These are phyloP conservation scores for Sclerotinia minor DNA, from an alignment of 2,329 filamentous ascomycete genomes.

Conservation along the genomic window DNA sequence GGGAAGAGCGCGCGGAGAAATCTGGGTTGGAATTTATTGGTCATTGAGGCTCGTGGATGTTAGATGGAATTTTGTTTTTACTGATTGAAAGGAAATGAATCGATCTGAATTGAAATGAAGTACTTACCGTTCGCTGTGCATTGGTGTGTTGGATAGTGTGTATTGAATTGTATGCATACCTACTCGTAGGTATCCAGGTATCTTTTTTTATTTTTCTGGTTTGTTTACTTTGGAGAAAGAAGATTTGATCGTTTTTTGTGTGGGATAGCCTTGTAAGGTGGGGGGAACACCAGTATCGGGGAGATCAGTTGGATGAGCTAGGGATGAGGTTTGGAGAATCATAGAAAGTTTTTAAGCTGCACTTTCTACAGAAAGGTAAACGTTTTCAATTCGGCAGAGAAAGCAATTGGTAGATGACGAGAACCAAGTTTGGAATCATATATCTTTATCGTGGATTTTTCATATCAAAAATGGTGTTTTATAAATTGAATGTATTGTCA, in stretches of 20 bases:
- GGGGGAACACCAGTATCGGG: neutral
- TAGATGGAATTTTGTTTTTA: neutral
- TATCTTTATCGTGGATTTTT: neutral
- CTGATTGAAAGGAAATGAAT: neutral
- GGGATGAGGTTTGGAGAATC: neutral
- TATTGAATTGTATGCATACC: neutral
- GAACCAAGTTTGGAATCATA: neutral
- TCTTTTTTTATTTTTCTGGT: neutral
- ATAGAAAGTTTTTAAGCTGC: neutral
- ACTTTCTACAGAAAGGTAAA: too few species aligned
- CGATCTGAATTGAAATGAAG: too few species aligned
- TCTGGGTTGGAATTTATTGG: conserved; percentile 10
- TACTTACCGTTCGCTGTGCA: conserved; percentile 21
- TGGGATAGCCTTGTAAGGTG: neutral
- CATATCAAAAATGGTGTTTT: neutral
- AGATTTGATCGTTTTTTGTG: neutral
- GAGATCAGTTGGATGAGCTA: neutral
- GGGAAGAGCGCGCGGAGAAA: conserved; percentile 22
- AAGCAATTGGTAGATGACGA: neutral
- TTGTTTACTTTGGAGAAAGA: conserved; percentile 4
- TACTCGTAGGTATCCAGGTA: too few species aligned
- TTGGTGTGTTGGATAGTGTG: neutral
- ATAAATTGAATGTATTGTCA: neutral
- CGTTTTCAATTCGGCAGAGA: neutral
- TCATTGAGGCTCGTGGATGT: conserved; percentile 8